These are phyloP conservation scores for Verbena officinalis DNA, from an alignment of 257 asterid species.

Conservation along the genomic window DNA sequence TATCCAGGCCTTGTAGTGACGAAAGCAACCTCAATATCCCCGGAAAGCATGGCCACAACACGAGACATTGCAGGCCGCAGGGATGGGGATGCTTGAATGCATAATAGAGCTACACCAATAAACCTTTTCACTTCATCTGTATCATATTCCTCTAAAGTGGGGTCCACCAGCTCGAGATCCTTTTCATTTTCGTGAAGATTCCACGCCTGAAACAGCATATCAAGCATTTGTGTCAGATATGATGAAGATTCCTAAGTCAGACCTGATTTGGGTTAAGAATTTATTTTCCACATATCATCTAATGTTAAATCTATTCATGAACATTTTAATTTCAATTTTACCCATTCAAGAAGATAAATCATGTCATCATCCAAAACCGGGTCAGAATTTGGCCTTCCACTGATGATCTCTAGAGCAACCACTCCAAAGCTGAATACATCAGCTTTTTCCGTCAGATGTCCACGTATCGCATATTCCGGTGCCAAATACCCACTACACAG, in stretches of 20 bases:
- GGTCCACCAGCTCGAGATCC: slow-evolving; percentile 53
- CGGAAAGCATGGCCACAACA: slow-evolving; percentile 53
- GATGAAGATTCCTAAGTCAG: too few relatives aligned
- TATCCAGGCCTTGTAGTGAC: slow-evolving; percentile 61
- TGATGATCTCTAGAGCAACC: slow-evolving; percentile 47
- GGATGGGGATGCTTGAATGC: slow-evolving; percentile 61
- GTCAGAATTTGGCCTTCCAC: slow-evolving; percentile 50
- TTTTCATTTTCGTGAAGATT: slow-evolving; percentile 44
- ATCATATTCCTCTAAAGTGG: slow-evolving; percentile 36
- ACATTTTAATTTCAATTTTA: slow-evolving; percentile 13
- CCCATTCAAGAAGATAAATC: slow-evolving; percentile 60
- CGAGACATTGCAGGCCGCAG: slow-evolving; percentile 61
- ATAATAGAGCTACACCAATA: slow-evolving; percentile 59
- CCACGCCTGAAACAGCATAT: slow-evolving; percentile 45
- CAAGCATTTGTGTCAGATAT: too few relatives aligned
- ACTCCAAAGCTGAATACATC: slow-evolving; percentile 63
- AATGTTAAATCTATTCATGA: too few relatives aligned
- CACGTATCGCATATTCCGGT: slow-evolving; percentile 67
- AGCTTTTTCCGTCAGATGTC: slow-evolving; percentile 61
- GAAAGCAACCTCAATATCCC: slow-evolving; percentile 45
- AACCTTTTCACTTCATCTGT: slow-evolving; percentile 48
- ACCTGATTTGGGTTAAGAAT: too few relatives aligned
- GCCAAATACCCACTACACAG: slow-evolving; percentile 54
- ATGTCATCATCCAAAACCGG: slow-evolving; percentile 30
- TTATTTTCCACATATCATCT: too few relatives aligned